Evolutionary conservation across 495 filamentous ascomycete genomes (phyloP).

Genomic region (Massariosphaeria phaeospora): DNA sequence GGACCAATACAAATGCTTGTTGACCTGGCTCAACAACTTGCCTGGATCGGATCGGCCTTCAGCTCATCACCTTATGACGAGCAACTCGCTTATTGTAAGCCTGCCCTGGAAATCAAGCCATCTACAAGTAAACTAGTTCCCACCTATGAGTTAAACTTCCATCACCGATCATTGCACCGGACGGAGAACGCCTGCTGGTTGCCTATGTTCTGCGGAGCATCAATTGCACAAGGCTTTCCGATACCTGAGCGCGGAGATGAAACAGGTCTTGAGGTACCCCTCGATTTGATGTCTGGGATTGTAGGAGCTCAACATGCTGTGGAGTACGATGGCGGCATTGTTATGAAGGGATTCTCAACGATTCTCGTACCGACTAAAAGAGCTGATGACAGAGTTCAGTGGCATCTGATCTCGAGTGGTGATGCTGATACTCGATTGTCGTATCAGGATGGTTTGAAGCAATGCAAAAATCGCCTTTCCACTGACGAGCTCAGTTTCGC

Average conservation of each 20-base stretch:
- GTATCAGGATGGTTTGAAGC: conserved; percentile 17
- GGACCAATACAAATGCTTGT: too few relatives aligned
- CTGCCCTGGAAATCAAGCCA: background rate
- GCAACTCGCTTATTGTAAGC: conserved; percentile 18
- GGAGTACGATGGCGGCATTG: conserved; percentile 29
- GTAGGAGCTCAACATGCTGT: conserved; percentile 27
- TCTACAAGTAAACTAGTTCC: background rate
- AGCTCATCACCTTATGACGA: conserved; percentile 17
- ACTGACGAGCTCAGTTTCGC: conserved; percentile 14
- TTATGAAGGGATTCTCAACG: conserved; percentile 33
- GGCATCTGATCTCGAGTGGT: conserved; percentile 28
- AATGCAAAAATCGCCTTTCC: conserved; percentile 2
- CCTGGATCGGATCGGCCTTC: conserved; percentile 31
- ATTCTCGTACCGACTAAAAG: conserved; percentile 28
- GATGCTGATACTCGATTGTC: conserved; percentile 16
- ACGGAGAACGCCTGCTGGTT: conserved; percentile 30
- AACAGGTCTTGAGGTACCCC: conserved; percentile 27
- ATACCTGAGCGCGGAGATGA: conserved; percentile 20
- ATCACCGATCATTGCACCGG: background rate
- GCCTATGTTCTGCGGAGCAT: conserved; percentile 27
- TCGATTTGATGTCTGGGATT: conserved; percentile 29
- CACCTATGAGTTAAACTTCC: conserved; percentile 1
- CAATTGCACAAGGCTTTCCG: conserved; percentile 30
- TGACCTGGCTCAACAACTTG: conserved; percentile 21
- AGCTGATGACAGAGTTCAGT: conserved; percentile 27